Evolutionary conservation across 352 stramenopile genomes (phyloP).

Genomic region (Elongisporangium undulatum): DNA sequence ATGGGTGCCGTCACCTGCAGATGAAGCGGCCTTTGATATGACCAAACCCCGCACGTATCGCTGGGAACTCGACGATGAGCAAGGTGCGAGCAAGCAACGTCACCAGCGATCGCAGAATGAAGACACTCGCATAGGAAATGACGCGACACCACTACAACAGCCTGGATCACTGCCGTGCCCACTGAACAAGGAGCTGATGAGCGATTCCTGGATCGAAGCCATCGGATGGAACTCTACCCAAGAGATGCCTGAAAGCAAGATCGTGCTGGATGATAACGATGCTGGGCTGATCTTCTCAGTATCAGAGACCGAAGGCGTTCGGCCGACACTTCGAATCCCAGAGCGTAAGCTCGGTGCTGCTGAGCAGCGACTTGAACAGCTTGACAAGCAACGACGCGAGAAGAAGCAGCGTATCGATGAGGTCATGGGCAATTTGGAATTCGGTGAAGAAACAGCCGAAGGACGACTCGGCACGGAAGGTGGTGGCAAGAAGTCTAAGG

Average conservation of each 20-base stretch:
- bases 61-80: constrained; percentile 48
- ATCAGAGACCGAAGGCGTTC: constrained; percentile 73
- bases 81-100: constrained; percentile 7
- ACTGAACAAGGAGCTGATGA: constrained; percentile 66
- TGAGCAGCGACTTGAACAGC: constrained; percentile 63
- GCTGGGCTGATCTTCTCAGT: constrained; percentile 71
- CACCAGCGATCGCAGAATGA: constrained; percentile 2
- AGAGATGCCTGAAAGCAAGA: constrained; percentile 76
- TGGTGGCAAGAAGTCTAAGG: constrained; percentile 74
- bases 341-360: constrained; percentile 75
- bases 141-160: constrained; percentile 2
- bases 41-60: constrained; percentile 70
- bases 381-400: constrained; percentile 68
- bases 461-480: constrained; percentile 56
- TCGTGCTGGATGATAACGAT: constrained; percentile 85
- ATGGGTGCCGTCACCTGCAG: constrained; percentile 22
- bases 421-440: constrained; percentile 77
- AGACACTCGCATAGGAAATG: constrained; percentile 2
- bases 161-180: constrained; percentile 24
- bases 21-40: constrained; percentile 57
- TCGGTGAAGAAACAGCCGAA: constrained; percentile 73
- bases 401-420: constrained; percentile 82
- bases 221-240: constrained; percentile 79
- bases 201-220: constrained; percentile 65
- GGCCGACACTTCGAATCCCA: constrained; percentile 77